phyloP scores from a whole-genome alignment of 2,329 filamentous ascomycete species.

The Emergomyces orientalis region DNA sequence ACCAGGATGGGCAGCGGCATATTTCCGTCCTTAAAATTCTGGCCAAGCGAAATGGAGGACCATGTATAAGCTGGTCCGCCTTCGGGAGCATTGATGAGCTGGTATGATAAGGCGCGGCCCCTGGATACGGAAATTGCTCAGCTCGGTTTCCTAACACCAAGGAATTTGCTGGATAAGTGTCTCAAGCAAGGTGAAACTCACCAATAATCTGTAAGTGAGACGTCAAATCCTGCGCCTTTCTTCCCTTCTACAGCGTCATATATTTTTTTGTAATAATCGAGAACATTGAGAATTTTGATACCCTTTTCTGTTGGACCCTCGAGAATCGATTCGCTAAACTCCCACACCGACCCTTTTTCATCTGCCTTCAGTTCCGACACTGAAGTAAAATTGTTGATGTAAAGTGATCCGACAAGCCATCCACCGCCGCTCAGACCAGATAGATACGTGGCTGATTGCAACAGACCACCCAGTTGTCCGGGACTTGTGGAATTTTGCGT shows the following conservation, averaged over 20 bases:
- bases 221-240: conserved; percentile 53
- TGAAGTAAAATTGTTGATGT: conserved; percentile 66
- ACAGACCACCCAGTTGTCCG: conserved; percentile 67
- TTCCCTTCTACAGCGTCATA: conserved; percentile 52
- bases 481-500: conserved; percentile 51
- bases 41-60: conserved; percentile 61
- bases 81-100: conserved; percentile 65
- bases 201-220: conserved; percentile 81
- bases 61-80: conserved; percentile 73
- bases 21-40: conserved; percentile 53
- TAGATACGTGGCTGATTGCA: conserved; percentile 74
- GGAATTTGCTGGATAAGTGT: neutral
- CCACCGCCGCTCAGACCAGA: conserved; percentile 72
- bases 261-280: conserved; percentile 55
- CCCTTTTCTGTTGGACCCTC: conserved; percentile 44
- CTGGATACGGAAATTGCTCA: conserved; percentile 13
- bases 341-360: conserved; percentile 45
- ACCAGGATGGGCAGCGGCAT: conserved; percentile 67
- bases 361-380: conserved; percentile 48
- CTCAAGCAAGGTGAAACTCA: conserved; percentile 16
- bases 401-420: conserved; percentile 78
- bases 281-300: conserved; percentile 46
- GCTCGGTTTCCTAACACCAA: neutral
- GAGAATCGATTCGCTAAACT: conserved; percentile 54
- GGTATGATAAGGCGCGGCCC: conserved; percentile 74